Evolutionary conservation across 192 early-diverging fungal species (phyloP), one percentile per base, ranked within the genome.

Genomic region (Mortierella antarctica): DNA sequence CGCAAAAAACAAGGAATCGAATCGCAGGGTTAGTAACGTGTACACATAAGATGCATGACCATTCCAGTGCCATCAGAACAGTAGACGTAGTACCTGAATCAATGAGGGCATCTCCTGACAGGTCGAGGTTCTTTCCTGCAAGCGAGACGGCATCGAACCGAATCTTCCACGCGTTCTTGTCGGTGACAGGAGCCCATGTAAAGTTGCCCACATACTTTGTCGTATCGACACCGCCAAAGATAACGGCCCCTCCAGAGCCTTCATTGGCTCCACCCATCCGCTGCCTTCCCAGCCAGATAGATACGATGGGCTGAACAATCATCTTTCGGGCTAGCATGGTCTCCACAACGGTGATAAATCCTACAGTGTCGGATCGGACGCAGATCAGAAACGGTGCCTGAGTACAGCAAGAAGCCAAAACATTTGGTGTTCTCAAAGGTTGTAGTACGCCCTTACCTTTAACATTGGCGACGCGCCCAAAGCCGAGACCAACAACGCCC

Each of bases 161-260:
- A 15, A 80, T 68, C n/a, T 46, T 72, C 77, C 77, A 80, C 46
- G 77, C n/a, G 21, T 71, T 64, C 46, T 62, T 67, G 53, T 72
- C 70, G 6, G 55, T 23, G 12, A 72, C 62, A 0, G 77, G 70
- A 2, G 61, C 44, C 77, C 77, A 80, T 41, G 77, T 71, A 49
- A 80, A 80, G 42, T 80, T 80, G 14, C 77, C 77, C 0, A 80
- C 44, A 52, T 72, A 80, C 57, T 80, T 80, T 1, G 77, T 80
- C 2, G 64, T 80, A 40, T 80, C 77, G 20, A 80, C 77, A 7
- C 77, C 77, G 18, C 77, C 77, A 68, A 80, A 80, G 21, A 80
- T 80, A 7, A 80, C 45, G 1, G 77, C 77, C 0, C 77, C 77
- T 7, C 77, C 77, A 12, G 70, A 67, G 6, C 77, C 77, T 17